Conservation (phyloP, 345 rosid species). For the Theobroma cacao region DNA sequence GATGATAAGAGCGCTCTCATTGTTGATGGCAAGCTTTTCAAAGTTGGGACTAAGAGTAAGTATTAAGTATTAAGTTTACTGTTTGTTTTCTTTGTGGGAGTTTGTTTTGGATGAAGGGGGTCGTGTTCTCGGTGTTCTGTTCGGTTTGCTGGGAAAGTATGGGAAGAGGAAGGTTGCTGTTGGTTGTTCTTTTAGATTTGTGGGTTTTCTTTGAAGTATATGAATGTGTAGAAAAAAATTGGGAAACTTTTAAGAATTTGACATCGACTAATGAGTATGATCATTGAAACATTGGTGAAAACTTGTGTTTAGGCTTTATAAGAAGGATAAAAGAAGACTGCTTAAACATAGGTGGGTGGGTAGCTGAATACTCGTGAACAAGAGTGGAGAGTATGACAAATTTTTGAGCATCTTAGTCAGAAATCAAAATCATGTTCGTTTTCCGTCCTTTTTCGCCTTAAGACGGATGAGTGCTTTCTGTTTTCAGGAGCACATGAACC, state of each 20-base stretch:
- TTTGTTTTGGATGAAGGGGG: neutral
- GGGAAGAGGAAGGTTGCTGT: neutral
- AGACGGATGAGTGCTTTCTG: neutral
- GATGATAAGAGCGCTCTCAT: slow-evolving; percentile 47
- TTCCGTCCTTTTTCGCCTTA: neutral
- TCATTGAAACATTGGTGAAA: neutral
- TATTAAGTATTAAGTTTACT: neutral
- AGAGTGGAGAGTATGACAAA: neutral
- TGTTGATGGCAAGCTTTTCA: slow-evolving; percentile 68
- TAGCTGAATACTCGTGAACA: neutral
- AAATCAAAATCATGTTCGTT: neutral
- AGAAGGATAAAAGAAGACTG: neutral
- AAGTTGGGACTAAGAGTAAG: slow-evolving; percentile 61
- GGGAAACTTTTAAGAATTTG: no score
- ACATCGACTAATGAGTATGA: no score
- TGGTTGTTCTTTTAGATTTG: neutral
- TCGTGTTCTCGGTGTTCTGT: neutral
- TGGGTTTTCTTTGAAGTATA: neutral
- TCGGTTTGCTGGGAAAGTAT: neutral
- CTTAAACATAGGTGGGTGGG: no score
- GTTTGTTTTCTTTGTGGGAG: neutral
- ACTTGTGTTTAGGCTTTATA: neutral
- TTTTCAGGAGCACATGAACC: slow-evolving; percentile 33
- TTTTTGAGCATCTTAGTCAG: neutral
- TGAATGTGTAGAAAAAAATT: neutral